A percentile compares a stretch with the other conserved stretches of the same genome.
Evolutionary conservation across 495 filamentous ascomycete species (phyloP).

Genomic region (Penicillium lagena): DNA sequence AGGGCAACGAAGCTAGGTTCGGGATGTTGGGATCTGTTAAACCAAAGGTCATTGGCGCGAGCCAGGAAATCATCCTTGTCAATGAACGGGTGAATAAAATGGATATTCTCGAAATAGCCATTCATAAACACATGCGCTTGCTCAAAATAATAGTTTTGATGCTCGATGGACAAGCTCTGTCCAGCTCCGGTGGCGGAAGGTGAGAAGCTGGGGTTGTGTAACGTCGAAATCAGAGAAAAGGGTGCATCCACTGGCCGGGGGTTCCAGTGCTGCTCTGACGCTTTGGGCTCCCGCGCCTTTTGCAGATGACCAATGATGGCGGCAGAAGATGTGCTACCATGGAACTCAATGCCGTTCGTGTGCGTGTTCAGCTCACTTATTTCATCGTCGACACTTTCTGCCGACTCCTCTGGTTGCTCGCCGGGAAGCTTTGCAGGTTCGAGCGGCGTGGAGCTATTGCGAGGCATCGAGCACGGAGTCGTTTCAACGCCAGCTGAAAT

Average conservation of each 20-base stretch:
- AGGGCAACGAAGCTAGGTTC: conserved; percentile 34
- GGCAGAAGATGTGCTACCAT: conserved; percentile 33
- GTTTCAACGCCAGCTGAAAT: conserved; percentile 10
- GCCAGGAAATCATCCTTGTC: conserved; percentile 33
- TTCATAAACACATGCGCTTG: conserved; percentile 37
- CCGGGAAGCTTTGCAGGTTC: conserved; percentile 8
- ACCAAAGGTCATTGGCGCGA: conserved; percentile 34
- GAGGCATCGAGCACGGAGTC: conserved; percentile 25
- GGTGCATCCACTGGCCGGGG: conserved; percentile 6
- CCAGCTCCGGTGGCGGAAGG: conserved; percentile 17
- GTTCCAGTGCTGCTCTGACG: conserved; percentile 7
- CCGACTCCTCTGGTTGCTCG: conserved; percentile 17
- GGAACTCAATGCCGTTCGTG: conserved; percentile 34
- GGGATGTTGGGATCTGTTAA: conserved; percentile 20
- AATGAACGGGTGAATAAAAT: conserved; percentile 36
- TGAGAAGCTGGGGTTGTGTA: conserved; percentile 35
- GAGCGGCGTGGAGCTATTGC: conserved; percentile 16
- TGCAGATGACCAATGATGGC: conserved; percentile 28
- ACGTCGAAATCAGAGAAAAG: conserved; percentile 28
- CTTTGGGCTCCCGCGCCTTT: conserved; percentile 21
- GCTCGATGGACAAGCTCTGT: conserved; percentile 15
- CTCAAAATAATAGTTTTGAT: conserved; percentile 34
- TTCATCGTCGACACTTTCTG: conserved; percentile 23
- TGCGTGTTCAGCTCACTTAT: conserved; percentile 34
- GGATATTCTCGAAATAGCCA: conserved; percentile 38